Conservation (phyloP, 331 rosid genomes). For the Pyracantha coccinea region DNA sequence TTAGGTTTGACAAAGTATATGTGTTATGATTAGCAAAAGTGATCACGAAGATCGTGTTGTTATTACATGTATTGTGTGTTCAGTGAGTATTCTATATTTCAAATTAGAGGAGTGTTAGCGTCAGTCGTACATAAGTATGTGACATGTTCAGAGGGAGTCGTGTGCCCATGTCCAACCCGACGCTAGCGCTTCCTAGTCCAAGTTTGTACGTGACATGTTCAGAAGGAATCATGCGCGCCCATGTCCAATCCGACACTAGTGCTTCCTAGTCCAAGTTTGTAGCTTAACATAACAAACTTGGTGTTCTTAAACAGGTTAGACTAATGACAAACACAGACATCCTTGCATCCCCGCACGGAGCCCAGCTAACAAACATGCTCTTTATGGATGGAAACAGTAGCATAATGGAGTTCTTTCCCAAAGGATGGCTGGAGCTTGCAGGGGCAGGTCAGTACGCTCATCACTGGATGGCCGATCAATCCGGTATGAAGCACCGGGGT, state of each 20-base stretch:
- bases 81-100: not conserved
- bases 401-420: constrained; percentile 30
- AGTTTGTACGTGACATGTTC: not conserved
- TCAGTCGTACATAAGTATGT: fast-evolving
- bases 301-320: constrained; percentile 16
- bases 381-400: constrained; percentile 27
- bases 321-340: constrained; percentile 19
- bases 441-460: constrained; percentile 19
- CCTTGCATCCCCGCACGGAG: constrained; percentile 31
- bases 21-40: no score
- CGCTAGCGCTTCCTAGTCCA: not conserved
- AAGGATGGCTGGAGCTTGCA: constrained; percentile 29
- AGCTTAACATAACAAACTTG: not conserved
- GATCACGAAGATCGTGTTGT: no score
- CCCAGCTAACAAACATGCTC: constrained; percentile 24
- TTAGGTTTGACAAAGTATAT: not conserved
- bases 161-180: not conserved
- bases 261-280: not conserved
- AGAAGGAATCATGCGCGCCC: fast-evolving
- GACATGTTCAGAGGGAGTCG: no score
- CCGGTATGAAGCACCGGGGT: constrained; percentile 26
- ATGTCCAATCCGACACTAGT: no score
- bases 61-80: not conserved
- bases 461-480: constrained; percentile 26
- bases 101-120: no score